Evolutionary conservation across 352 stramenopile genomes (phyloP).

Genomic region (Thraustochytrium sp.): DNA sequence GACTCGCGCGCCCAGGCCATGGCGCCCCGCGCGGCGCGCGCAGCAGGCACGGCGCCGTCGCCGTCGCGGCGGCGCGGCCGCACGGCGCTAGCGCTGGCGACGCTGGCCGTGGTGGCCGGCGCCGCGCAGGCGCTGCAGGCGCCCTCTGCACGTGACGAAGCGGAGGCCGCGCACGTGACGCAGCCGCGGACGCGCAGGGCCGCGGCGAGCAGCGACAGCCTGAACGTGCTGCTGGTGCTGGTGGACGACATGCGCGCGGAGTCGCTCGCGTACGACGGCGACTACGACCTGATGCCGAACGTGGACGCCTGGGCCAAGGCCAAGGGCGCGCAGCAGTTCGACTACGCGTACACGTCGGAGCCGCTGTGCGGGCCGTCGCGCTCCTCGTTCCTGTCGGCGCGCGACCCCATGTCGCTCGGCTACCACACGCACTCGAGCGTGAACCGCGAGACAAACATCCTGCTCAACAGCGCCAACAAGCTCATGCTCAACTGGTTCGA

Average conservation of each 20-base stretch:
- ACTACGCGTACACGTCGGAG: background rate
- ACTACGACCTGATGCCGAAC: conserved; percentile 2
- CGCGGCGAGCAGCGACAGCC: background rate
- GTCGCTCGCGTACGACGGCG: background rate
- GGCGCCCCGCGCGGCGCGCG: too few species aligned
- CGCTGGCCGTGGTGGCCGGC: too few species aligned
- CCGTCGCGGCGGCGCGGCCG: too few species aligned
- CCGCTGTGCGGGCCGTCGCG: conserved; percentile 40
- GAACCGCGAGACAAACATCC: background rate
- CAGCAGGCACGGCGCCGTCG: too few species aligned
- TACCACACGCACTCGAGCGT: background rate
- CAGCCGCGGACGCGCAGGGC: background rate
- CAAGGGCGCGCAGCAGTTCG: background rate
- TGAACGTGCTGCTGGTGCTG: conserved; percentile 38
- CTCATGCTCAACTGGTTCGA: conserved; percentile 37
- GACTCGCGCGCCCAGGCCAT: too few species aligned
- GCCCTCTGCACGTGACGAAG: too few species aligned
- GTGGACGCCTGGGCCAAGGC: background rate
- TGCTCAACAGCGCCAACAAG: background rate
- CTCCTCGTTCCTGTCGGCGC: background rate
- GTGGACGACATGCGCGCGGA: conserved; percentile 29
- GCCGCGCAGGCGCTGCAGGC: too few species aligned
- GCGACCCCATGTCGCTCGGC: background rate
- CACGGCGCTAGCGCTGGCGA: too few species aligned
- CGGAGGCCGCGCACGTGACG: too few species aligned